Evolutionary conservation across 768 basidiomycete species (phyloP).

Genomic region (Solioccasus polychromus): DNA sequence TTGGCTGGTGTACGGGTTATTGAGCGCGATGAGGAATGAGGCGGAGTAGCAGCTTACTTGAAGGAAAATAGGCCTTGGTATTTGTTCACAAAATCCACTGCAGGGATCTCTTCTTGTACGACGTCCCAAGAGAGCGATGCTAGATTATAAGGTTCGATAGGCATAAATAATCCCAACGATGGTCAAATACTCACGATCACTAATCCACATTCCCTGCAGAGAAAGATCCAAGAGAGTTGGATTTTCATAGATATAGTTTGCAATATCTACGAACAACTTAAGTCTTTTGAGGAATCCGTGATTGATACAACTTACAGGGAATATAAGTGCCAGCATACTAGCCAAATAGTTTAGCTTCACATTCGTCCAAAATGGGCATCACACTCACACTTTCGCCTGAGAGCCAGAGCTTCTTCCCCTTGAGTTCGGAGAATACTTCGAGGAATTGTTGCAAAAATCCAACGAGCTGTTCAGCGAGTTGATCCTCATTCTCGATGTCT

Average conservation of each 20-base stretch:
- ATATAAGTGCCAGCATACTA: slow-evolving; percentile 76
- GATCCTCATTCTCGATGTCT: slow-evolving; percentile 54
- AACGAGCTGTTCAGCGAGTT: slow-evolving; percentile 52
- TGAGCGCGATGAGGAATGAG: not conserved
- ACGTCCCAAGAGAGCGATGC: slow-evolving; percentile 61
- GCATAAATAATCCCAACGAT: not conserved
- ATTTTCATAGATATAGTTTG: slow-evolving; percentile 68
- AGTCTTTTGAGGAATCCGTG: not conserved
- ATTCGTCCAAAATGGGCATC: not conserved
- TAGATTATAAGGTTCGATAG: slow-evolving; percentile 18
- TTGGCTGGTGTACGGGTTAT: slow-evolving; percentile 39
- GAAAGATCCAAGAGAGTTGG: slow-evolving; percentile 50
- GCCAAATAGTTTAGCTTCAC: not conserved
- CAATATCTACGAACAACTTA: slow-evolving; percentile 53
- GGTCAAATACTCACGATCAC: slow-evolving; percentile 53
- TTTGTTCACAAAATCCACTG: slow-evolving; percentile 71
- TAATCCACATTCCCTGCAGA: slow-evolving; percentile 70
- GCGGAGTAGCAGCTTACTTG: slow-evolving; percentile 48
- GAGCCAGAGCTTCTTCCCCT: slow-evolving; percentile 67
- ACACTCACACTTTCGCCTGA: slow-evolving; percentile 70
- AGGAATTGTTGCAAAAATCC: slow-evolving; percentile 74
- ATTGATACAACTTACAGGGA: slow-evolving; percentile 40
- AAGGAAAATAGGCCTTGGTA: slow-evolving; percentile 68
- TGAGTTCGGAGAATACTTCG: slow-evolving; percentile 68
- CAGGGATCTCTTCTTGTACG: slow-evolving; percentile 67